phyloP scores from a whole-genome alignment of 768 basidiomycete species.

The Amanita rimosa region DNA sequence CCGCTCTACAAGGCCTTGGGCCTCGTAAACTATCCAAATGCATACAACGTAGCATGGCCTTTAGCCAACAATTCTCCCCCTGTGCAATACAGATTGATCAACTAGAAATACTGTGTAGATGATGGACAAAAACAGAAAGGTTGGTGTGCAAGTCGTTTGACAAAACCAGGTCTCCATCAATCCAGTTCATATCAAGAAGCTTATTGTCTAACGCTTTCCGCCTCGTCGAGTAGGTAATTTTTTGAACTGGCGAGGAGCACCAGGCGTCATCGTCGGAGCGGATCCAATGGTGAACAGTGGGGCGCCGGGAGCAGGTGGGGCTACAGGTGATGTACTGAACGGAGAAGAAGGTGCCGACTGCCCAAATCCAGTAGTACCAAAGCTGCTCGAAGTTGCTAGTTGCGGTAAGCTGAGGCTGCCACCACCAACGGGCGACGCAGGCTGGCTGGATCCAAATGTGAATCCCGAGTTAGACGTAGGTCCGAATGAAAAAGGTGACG shows the following conservation, averaged over 20 bases:
- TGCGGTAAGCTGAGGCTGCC: slow-evolving; percentile 26
- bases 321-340: slow-evolving; percentile 29
- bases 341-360: slow-evolving; percentile 30
- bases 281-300: slow-evolving; percentile 53
- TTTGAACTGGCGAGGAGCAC: slow-evolving; percentile 34
- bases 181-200: background rate
- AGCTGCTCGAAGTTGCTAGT: slow-evolving; percentile 25
- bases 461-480: slow-evolving; percentile 28
- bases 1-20: slow-evolving; percentile 13
- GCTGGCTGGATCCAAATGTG: slow-evolving; percentile 44
- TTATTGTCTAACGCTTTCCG: slow-evolving; percentile 25
- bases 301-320: slow-evolving; percentile 25
- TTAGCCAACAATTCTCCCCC: slow-evolving; percentile 11
- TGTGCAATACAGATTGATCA: slow-evolving; percentile 11
- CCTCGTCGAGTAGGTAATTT: slow-evolving; percentile 41
- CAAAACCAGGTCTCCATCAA: background rate
- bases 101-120: slow-evolving; percentile 7
- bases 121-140: background rate
- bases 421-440: slow-evolving; percentile 42
- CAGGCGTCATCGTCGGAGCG: slow-evolving; percentile 27
- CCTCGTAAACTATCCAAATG: slow-evolving; percentile 12
- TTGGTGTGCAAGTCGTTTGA: background rate
- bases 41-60: slow-evolving; percentile 11
- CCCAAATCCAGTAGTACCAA: slow-evolving; percentile 26
- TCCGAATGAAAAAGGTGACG: slow-evolving; percentile 39